Evolutionary conservation across 208 protist species (phyloP), one percentile per base, ranked within the genome.

Genomic region (Trypanosoma conorhini): DNA sequence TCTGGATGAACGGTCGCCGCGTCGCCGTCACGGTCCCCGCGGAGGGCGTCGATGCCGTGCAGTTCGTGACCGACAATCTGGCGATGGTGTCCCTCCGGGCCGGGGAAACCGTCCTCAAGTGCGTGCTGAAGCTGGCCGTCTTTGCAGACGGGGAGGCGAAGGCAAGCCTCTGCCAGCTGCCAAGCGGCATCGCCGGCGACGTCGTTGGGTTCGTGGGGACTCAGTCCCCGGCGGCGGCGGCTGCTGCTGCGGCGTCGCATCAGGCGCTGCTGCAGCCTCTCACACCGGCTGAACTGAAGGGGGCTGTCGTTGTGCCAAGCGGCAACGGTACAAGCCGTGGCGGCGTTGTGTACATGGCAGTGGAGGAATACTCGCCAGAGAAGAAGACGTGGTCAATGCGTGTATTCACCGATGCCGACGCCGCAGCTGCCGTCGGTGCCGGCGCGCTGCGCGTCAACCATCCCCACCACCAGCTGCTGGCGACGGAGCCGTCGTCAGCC

Each of bases 41-140:
- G 35, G 30, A 17, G 24, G 64, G 42, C 42, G 54, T 81, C 61
- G 62, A 60, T 3, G 12, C 35, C 24, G 40, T 77, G 42, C 44
- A 74, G 33, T 81, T 77, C 66, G 73, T 81, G 44, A 67, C 77
- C 2, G 62, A 69, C 13, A 63, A 76, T 24, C 22, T 77, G 5
- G 77, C 72, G 12, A 31, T 65, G 15, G 51, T 81, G 21, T 35
- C 31, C 22, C 44, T 81, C 5, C 19, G 12, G 51, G 59, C n/a
- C 38, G 54, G 17, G 13, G 66, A 66, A 24, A 30, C 26, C 35
- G 19, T 19, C 7, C 17, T 65, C 50, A 26, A 72, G 35, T 75
- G 71, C 8, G 71, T 81, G 12, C 10, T 85, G 33, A 76, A 80
- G 33, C 31, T 85, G 13, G 48, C 24, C 10, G 58, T 80, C 5